These are phyloP conservation scores for Melampsora larici-populina DNA, from an alignment of 1,284 basidiomycete genomes.

Conservation along the genomic window DNA sequence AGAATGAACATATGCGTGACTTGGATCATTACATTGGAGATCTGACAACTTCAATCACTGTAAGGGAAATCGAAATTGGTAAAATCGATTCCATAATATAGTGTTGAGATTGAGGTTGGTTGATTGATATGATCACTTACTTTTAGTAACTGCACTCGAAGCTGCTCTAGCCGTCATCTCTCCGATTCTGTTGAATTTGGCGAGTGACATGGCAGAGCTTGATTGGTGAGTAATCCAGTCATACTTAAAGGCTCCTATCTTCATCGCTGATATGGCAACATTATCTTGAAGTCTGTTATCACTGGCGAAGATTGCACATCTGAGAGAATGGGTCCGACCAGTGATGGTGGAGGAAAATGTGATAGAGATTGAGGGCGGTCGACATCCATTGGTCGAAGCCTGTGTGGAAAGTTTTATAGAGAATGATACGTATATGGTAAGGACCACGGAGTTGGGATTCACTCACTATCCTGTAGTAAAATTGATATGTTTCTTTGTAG, in stretches of 20 bases:
- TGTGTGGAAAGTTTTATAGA: conserved; percentile 37
- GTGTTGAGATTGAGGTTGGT: conserved; percentile 18
- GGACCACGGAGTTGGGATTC: background rate
- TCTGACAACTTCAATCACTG: conserved; percentile 30
- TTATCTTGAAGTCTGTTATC: conserved; percentile 20
- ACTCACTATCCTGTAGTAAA: background rate
- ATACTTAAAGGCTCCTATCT: background rate
- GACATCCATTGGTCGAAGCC: conserved; percentile 41
- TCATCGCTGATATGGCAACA: background rate
- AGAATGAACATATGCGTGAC: conserved; percentile 32
- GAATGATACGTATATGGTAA: conserved; percentile 36
- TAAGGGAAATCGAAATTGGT: conserved; percentile 38
- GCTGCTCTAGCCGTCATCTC: conserved; percentile 6
- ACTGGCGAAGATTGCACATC: conserved; percentile 22
- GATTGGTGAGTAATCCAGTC: conserved; percentile 21
- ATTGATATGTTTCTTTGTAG: background rate
- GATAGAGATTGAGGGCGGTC: conserved; percentile 27
- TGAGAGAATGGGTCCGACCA: conserved; percentile 33
- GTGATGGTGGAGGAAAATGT: conserved; percentile 21
- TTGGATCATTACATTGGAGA: conserved; percentile 39
- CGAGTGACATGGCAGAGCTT: conserved; percentile 22
- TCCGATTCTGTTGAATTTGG: conserved; percentile 11
- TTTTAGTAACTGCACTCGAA: conserved; percentile 10
- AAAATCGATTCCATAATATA: background rate
- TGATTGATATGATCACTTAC: background rate